phyloP scores from a whole-genome alignment of 192 early-diverging fungal genomes.

The Geranomyces variabilis region DNA sequence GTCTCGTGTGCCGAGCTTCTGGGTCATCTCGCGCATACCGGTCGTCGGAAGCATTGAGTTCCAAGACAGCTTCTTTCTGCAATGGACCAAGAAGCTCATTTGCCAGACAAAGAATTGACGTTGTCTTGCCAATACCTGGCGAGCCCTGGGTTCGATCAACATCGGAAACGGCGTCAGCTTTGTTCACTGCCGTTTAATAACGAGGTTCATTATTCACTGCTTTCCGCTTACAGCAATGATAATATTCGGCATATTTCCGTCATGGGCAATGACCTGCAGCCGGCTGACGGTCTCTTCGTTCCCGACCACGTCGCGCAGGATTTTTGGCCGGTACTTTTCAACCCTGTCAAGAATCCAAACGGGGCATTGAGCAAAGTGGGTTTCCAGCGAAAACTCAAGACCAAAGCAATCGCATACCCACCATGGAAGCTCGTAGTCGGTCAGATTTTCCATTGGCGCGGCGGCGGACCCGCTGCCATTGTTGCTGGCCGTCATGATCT shows the following conservation, averaged over 20 bases:
- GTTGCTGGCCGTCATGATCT: background rate
- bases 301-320: constrained; percentile 89
- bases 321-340: constrained; percentile 90
- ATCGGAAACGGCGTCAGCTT: background rate
- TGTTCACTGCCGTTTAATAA: constrained; percentile 3
- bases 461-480: too few species aligned
- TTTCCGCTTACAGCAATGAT: constrained; percentile 73
- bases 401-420: constrained; percentile 14
- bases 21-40: constrained; percentile 59
- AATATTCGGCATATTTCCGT: constrained; percentile 96
- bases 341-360: constrained; percentile 67
- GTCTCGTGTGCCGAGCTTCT: background rate
- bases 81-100: constrained; percentile 82
- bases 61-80: constrained; percentile 92
- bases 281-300: constrained; percentile 90
- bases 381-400: background rate
- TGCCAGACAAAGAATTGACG: constrained; percentile 90
- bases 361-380: background rate
- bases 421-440: constrained; percentile 57
- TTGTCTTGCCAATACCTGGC: constrained; percentile 98
- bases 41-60: constrained; percentile 99
- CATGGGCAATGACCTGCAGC: constrained; percentile 79
- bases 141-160: constrained; percentile 66
- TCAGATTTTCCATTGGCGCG: too few species aligned
- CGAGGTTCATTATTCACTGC: too few species aligned